Conservation (phyloP, 768 basidiomycete species). For the Amanita muscaria region DNA sequence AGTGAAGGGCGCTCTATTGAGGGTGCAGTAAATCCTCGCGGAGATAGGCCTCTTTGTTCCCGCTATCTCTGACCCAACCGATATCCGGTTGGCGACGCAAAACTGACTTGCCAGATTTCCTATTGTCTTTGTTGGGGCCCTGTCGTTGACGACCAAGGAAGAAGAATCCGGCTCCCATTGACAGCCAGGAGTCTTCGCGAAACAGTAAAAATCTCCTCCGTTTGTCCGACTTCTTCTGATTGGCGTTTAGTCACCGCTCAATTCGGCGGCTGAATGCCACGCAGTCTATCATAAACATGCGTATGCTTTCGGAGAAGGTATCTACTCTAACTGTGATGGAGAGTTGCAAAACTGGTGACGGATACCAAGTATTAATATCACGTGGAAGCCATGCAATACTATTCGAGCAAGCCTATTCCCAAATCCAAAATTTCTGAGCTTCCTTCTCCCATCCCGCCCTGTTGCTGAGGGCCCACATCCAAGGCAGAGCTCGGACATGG, state of each 20-base stretch:
- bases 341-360: background rate
- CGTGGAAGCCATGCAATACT: background rate
- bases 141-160: background rate
- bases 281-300: background rate
- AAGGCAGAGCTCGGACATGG: background rate
- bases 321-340: background rate
- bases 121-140: too few relatives aligned
- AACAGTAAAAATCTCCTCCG: slow-evolving; percentile 2
- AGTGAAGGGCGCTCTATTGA: too few relatives aligned
- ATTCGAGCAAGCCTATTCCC: background rate
- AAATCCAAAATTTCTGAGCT: slow-evolving; percentile 1
- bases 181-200: slow-evolving; percentile 1
- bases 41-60: background rate
- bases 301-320: background rate
- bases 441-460: slow-evolving; percentile 8
- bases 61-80: too few relatives aligned
- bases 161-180: slow-evolving; percentile 1
- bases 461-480: slow-evolving; percentile 5
- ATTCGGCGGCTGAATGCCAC: background rate
- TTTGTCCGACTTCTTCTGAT: slow-evolving; percentile 1
- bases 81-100: background rate
- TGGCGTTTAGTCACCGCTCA: slow-evolving; percentile 1
- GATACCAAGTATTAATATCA: background rate
- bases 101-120: too few relatives aligned
- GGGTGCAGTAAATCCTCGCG: background rate